A percentile compares a stretch with the other conserved stretches of the same genome.
These are phyloP conservation scores for Pythium coloratum DNA, from an alignment of 352 stramenopile genomes.

Conservation along the genomic window DNA sequence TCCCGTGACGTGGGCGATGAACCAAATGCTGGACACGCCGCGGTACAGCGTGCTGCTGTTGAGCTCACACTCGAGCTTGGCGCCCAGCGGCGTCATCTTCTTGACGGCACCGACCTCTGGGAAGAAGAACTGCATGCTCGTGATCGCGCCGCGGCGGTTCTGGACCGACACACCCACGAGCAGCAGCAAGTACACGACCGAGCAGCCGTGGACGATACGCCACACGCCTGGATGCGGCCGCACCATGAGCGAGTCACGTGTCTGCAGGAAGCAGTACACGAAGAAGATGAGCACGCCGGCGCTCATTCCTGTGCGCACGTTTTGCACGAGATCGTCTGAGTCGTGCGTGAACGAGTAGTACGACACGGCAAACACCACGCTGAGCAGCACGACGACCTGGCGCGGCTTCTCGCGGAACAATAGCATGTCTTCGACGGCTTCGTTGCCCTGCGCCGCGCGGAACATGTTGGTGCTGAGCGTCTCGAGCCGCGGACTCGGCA, in stretches of 20 bases:
- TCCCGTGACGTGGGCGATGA: conserved; percentile 79
- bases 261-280: conserved; percentile 86
- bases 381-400: conserved; percentile 67
- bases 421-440: conserved; percentile 60
- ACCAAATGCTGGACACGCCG: conserved; percentile 82
- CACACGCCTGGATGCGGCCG: conserved; percentile 75
- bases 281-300: conserved; percentile 79
- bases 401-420: conserved; percentile 79
- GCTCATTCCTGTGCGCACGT: conserved; percentile 62
- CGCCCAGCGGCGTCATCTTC: conserved; percentile 29
- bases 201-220: conserved; percentile 78
- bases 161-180: conserved; percentile 71
- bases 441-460: conserved; percentile 50
- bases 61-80: conserved; percentile 62
- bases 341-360: conserved; percentile 87
- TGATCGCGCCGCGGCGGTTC: conserved; percentile 59
- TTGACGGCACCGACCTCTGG: conserved; percentile 58
- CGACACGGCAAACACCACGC: conserved; percentile 60
- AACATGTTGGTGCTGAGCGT: conserved; percentile 50
- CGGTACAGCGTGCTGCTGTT: conserved; percentile 59
- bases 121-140: conserved; percentile 72
- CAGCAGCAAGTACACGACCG: conserved; percentile 75
- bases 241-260: conserved; percentile 76
- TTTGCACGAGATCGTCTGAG: conserved; percentile 61
- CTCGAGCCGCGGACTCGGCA: conserved; percentile 18